Evolutionary conservation across 73 alveolate species (phyloP), one percentile per base, ranked within the genome.

Genomic region (Tetrahymena thermophila): DNA sequence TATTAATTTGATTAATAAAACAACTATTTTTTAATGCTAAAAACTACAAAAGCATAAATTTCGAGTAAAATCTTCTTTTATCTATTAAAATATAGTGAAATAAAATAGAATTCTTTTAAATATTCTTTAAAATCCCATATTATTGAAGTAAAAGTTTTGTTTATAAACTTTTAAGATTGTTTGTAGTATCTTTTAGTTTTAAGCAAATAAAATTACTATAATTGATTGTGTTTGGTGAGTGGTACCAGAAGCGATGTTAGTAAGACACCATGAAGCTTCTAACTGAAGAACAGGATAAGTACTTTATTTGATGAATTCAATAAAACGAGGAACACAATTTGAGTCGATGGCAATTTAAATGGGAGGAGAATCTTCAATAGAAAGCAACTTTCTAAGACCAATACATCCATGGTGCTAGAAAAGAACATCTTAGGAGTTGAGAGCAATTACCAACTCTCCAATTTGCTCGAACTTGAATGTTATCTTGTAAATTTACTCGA

Each of bases 181-280:
- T 50, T 50, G 83, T 21, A 50, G 15, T 8, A 50, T 50, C 83
- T 50, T 50, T 50, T 50, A 50, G 23, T 10, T 50, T 50, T 19
- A 50, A 21, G 23, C 15, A 6, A 50, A 19, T 15, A 71, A 71
- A 28, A 71, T 71, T 71, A 71, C 89, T 10, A 99, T 96, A 10
- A 99, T 96, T n/a, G 98, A 98, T 96, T 98, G 94, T 0, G 99
- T 98, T 93, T 99, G 98, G 34, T 98, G 99, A 21, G 98, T 94
- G n/a, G 98, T 97, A 9, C 99, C 99, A 84, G 98, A 85, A 25
- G 99, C 99, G 34, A 99, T 96, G 96, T 99, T 99, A 11, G 99
- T 98, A 85, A 99, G 96, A 58, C 99, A 97, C 99, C 99, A 99
- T 84, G 99, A 97, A 83, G 99, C 99, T 96, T 99, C 99, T 94